Evolutionary conservation across 805 yeast species (phyloP), one percentile per base, ranked within the genome.

Genomic region (Teunomyces panamensis): DNA sequence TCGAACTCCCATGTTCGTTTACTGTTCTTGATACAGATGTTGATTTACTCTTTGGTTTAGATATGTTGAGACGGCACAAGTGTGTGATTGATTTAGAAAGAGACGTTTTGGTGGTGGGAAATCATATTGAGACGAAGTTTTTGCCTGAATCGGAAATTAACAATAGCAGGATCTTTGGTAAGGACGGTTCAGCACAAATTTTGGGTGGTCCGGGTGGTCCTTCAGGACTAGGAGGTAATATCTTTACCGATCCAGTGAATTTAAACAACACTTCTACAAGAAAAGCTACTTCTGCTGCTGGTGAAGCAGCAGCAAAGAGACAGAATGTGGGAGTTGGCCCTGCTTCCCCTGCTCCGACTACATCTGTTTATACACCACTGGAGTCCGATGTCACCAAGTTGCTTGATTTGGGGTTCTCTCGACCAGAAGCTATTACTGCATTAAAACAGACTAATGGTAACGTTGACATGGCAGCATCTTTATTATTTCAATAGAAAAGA

Each of bases 41-140:
- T 17, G 96, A 89, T 54, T 73, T 91, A 54, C 69, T 94, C 35
- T 74, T 94, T 29, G 99, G 99, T 0, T 73, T 94, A 45, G 99
- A 94, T 64, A 69, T 92, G 96, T 75, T 94, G 58, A 84, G 85
- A 65, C 82, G 96, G 54, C 92, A 90, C 64, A 90, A 84, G 60
- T 96, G 96, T 43, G 69, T 75, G 33, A 81, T 94, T 44, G 96
- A 94, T 63, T 73, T 94, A 55, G 77, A 77, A 39, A 72, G 72
- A 42, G 84, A 87, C 59, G 77, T 75, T 8, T 74, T 94, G 46
- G 74, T 78, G 2, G 80, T 92, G 47, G 73, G 73, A 4, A 94
- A 87, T n/a, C 84, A 81, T 47, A 81, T 82, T 26, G 85, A 83
- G 53, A 80, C 95, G 0, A 75, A 75, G 26, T 92, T 92, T 57